Conservation (phyloP, 345 rosid species). For the Rhodomyrtus tomentosa region DNA sequence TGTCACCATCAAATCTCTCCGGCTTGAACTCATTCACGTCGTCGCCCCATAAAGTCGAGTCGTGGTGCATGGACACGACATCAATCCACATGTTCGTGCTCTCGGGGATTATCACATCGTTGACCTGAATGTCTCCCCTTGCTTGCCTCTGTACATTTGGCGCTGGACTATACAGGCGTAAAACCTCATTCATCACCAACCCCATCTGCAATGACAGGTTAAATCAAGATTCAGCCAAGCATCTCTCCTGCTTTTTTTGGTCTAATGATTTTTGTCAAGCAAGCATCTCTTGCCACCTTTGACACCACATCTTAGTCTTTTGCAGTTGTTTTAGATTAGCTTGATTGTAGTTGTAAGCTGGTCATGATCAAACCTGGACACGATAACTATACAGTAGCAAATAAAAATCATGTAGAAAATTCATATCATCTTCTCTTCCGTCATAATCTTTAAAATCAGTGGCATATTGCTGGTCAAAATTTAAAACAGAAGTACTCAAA, state of each 20-base stretch:
- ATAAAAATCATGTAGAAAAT: not conserved
- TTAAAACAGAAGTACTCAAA: not conserved
- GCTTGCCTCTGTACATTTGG: constrained; percentile 85
- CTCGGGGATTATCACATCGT: constrained; percentile 31
- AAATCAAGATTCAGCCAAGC: not conserved
- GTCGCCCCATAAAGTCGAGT: constrained; percentile 62
- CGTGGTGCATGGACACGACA: constrained; percentile 90
- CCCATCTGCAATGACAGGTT: constrained; percentile 49
- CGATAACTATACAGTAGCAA: not conserved
- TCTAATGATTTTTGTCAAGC: not conserved
- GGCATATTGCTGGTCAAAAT: not conserved
- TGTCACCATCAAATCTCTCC: constrained; percentile 57
- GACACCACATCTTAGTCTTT: not conserved
- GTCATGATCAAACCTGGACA: not conserved
- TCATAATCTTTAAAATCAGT: not conserved
- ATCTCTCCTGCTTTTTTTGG: not conserved
- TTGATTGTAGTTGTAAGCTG: not conserved
- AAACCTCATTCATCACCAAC: constrained; percentile 79
- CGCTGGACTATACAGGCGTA: constrained; percentile 68
- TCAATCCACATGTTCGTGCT: constrained; percentile 93
- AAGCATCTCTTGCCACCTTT: not conserved
- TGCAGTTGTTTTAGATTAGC: not conserved
- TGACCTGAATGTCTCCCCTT: constrained; percentile 40
- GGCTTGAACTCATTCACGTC: constrained; percentile 71
- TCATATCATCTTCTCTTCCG: not conserved